Evolutionary conservation across 2,329 filamentous ascomycete species (phyloP).

Genomic region (Coleophoma cylindrospora): DNA sequence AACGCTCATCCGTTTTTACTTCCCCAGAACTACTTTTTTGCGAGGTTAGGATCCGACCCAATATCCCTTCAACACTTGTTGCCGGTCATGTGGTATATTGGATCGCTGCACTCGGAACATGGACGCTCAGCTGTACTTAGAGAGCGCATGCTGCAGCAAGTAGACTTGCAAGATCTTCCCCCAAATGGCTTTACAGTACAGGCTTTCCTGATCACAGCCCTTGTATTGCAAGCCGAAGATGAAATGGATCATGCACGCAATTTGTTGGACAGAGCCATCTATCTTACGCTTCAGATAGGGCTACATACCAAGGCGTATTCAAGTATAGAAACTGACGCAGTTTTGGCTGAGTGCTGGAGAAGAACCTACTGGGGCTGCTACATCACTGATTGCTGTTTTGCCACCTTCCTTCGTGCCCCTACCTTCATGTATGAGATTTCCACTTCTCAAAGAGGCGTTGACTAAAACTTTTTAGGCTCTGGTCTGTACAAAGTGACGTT

Average conservation of each 20-base stretch:
- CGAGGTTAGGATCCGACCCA: conserved; percentile 25
- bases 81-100: conserved; percentile 31
- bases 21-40: conserved; percentile 28
- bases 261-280: conserved; percentile 42
- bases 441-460: background rate
- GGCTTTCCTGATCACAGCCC: conserved; percentile 29
- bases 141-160: conserved; percentile 17
- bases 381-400: conserved; percentile 20
- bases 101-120: conserved; percentile 29
- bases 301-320: conserved; percentile 55
- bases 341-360: conserved; percentile 35
- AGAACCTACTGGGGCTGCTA: conserved; percentile 37
- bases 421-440: conserved; percentile 16
- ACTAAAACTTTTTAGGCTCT: conserved; percentile 10
- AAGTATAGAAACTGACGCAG: conserved; percentile 25
- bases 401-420: conserved; percentile 11
- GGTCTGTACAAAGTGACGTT: conserved; percentile 25
- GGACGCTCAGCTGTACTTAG: conserved; percentile 26
- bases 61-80: conserved; percentile 24
- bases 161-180: conserved; percentile 22
- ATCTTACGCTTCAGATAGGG: conserved; percentile 53
- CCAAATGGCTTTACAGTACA: conserved; percentile 30
- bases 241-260: conserved; percentile 17
- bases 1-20: conserved; percentile 30
- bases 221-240: conserved; percentile 30